These are phyloP conservation scores for Sporothrix globosa DNA, from an alignment of 2,329 filamentous ascomycete species.

Conservation along the genomic window DNA sequence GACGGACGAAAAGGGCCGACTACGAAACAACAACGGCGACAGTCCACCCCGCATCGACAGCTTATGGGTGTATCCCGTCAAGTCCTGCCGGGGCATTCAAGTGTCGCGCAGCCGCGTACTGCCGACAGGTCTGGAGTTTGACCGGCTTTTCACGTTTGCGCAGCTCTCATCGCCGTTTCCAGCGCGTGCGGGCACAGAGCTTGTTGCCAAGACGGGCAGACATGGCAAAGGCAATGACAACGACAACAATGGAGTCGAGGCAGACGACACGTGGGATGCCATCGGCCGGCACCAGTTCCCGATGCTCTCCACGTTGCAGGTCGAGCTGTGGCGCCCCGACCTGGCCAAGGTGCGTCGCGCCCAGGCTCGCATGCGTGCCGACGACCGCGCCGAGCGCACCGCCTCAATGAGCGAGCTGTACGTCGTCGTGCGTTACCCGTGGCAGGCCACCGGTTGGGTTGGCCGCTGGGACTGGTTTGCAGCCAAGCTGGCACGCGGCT, in stretches of 20 bases:
- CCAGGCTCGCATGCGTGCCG: constrained; percentile 33
- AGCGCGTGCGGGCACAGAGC: constrained; percentile 41
- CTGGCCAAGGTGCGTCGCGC: constrained; percentile 56
- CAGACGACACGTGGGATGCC: constrained; percentile 65
- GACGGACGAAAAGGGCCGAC: constrained; percentile 26
- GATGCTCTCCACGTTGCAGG: constrained; percentile 68
- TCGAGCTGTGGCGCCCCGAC: constrained; percentile 72
- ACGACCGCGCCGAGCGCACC: constrained; percentile 44
- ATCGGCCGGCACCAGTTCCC: constrained; percentile 72
- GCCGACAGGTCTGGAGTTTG: constrained; percentile 72
- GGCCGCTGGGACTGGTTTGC: constrained; percentile 51
- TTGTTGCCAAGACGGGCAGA: constrained; percentile 38
- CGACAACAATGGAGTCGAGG: constrained; percentile 42
- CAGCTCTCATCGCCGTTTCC: constrained; percentile 61
- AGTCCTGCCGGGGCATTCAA: constrained; percentile 79
- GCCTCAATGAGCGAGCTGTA: constrained; percentile 57
- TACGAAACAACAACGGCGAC: neutral
- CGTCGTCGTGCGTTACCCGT: constrained; percentile 69
- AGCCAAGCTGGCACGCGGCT: constrained; percentile 57
- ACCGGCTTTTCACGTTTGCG: constrained; percentile 82
- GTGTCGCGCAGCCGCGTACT: constrained; percentile 66
- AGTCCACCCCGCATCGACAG: constrained; percentile 54
- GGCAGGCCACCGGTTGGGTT: constrained; percentile 54
- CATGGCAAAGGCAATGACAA: constrained; percentile 38
- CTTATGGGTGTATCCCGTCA: constrained; percentile 79